phyloP scores from a whole-genome alignment of 768 basidiomycete species.

The Gloeophyllum trabeum region DNA sequence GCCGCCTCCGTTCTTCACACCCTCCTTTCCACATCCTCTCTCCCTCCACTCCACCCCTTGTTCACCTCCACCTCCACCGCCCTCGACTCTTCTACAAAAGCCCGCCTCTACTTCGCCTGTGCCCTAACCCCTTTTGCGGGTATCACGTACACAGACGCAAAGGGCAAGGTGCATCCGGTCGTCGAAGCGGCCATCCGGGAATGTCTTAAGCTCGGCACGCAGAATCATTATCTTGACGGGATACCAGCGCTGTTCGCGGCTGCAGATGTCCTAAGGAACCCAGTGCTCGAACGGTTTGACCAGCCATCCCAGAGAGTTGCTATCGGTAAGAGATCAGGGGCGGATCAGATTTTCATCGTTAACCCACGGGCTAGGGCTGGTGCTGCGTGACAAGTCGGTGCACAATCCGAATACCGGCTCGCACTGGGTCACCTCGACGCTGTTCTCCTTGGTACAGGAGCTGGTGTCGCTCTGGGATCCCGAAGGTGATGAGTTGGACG shows the following conservation, averaged over 20 bases:
- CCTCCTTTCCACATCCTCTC: conserved; percentile 24
- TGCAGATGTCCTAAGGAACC: conserved; percentile 28
- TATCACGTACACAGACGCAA: conserved; percentile 49
- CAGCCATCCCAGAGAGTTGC: conserved; percentile 38
- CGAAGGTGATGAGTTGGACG: conserved; percentile 26
- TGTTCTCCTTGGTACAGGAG: conserved; percentile 72
- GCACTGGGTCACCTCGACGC: conserved; percentile 59
- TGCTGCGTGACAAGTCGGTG: conserved; percentile 55
- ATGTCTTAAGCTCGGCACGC: conserved; percentile 72
- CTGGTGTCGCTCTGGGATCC: conserved; percentile 42
- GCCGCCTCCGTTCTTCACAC: conserved; percentile 49
- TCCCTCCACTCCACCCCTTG: conserved; percentile 38
- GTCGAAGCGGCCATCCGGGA: conserved; percentile 70
- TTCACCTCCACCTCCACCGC: conserved; percentile 20
- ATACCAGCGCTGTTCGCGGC: conserved; percentile 57
- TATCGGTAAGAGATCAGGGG: conserved; percentile 34
- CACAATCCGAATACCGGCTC: conserved; percentile 53
- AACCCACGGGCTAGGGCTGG: conserved; percentile 50
- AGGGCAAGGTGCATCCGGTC: conserved; percentile 46
- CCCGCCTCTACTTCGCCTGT: conserved; percentile 72
- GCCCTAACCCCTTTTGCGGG: conserved; percentile 62
- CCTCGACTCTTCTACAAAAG: conserved; percentile 25
- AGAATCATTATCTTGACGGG: conserved; percentile 69
- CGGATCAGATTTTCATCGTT: no score
- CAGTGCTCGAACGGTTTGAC: conserved; percentile 22